Evolutionary conservation across 164 flowering plant species (phyloP).

Genomic region (Piper betle): DNA sequence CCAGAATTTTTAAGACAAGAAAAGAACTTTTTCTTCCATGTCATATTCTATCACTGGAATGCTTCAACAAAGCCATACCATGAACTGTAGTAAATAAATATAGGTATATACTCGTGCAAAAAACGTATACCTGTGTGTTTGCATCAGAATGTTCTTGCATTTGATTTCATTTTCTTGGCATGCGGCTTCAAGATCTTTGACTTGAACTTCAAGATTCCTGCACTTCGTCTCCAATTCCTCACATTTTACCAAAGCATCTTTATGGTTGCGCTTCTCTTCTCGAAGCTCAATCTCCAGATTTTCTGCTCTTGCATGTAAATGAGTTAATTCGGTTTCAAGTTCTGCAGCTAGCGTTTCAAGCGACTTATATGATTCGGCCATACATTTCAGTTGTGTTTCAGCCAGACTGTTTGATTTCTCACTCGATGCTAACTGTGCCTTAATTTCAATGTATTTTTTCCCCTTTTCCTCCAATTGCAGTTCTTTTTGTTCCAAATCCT

Average conservation of each 20-base stretch:
- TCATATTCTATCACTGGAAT: no score
- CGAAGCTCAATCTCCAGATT: conserved; percentile 56
- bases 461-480: conserved; percentile 59
- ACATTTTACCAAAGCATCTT: conserved; percentile 40
- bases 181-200: conserved; percentile 36
- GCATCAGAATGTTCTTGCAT: conserved; percentile 20
- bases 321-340: conserved; percentile 50
- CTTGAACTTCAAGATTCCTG: conserved; percentile 5
- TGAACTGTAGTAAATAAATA: no score
- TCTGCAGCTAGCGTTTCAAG: conserved; percentile 69
- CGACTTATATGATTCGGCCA: conserved; percentile 90
- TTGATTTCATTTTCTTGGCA: conserved; percentile 12
- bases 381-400: conserved; percentile 97
- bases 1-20: no score
- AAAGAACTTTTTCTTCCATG: no score
- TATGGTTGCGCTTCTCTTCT: conserved; percentile 48
- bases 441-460: conserved; percentile 48
- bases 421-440: conserved; percentile 60
- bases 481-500: conserved; percentile 44
- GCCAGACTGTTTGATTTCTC: conserved; percentile 68
- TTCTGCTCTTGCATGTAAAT: conserved; percentile 39
- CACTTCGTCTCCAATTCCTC: conserved; percentile 5
- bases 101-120: no score
- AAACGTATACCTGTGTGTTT: conserved; percentile 44
- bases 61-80: no score